Percentiles rank a stretch among this genome's conserved stretches.
Evolutionary conservation across 768 basidiomycete genomes (phyloP).

Genomic region (Phlegmacium glaucopus): DNA sequence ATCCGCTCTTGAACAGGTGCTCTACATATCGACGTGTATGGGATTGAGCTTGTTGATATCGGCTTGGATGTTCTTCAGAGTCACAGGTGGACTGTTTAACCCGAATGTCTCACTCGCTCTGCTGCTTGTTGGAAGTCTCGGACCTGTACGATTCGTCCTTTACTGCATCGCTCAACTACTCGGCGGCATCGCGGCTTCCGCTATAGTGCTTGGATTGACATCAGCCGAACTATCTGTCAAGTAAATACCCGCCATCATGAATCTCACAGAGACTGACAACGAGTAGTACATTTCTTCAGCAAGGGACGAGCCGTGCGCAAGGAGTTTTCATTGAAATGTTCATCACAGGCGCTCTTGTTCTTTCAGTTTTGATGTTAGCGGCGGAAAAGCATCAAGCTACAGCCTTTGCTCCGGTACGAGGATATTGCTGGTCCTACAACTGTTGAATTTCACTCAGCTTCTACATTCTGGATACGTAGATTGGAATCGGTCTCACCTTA

Average conservation of each 20-base stretch:
- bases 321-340: conserved; percentile 74
- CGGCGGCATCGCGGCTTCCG: conserved; percentile 59
- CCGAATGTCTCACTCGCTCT: conserved; percentile 60
- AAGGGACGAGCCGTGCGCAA: conserved; percentile 49
- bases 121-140: conserved; percentile 51
- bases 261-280: conserved; percentile 2
- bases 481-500: conserved; percentile 64
- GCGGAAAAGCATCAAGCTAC: conserved; percentile 66
- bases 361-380: conserved; percentile 71
- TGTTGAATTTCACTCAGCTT: conserved; percentile 1
- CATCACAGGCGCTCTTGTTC: conserved; percentile 53
- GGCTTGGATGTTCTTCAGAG: conserved; percentile 65
- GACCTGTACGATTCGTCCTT: conserved; percentile 52
- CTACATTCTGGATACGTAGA: conserved; percentile 50
- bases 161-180: conserved; percentile 60
- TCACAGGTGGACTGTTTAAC: conserved; percentile 64
- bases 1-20: conserved; percentile 36
- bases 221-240: conserved; percentile 53
- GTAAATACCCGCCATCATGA: conserved; percentile 29
- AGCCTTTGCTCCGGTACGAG: conserved; percentile 59
- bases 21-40: conserved; percentile 59
- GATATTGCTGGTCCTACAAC: not conserved
- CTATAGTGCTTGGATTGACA: conserved; percentile 50
- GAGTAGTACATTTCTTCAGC: conserved; percentile 43
- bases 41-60: conserved; percentile 60